Base-by-base conservation (phyloP, 192 early-diverging fungal genomes). In the Thoreauomyces humboldtii region DNA sequence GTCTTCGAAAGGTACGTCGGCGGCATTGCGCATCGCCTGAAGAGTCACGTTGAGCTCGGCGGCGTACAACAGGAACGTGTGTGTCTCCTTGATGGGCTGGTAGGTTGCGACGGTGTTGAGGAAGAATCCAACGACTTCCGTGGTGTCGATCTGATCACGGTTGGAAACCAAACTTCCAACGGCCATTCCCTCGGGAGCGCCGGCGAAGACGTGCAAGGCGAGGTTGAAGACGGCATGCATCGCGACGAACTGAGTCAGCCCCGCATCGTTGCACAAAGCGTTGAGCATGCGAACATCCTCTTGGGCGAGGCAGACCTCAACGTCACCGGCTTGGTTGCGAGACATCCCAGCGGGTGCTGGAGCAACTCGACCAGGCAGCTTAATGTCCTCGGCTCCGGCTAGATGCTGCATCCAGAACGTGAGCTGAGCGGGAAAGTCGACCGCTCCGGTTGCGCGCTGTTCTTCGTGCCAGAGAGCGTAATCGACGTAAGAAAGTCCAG, bases 401-500 rank as follows among this genome's bases (percentile, higher is more conserved):
- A 41, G 38, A 41, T 41, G 38, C 38, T 41, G 38, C 17, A 12
- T 41, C 38, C 38, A 41, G 17, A 41, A 41, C 38, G 38, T 17
- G 9, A 41, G 38, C 38, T 41, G 38, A 41, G 38, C 38, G 38
- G 38, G 17, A 41, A 41, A 41, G 38, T 41, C 38, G 9, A 41
- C 38, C 38, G n/a, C 5, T 22, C 44, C 44, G 44, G 44, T 24
- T 6, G 44, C 25, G 4, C 44, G 44, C 44, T 46, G 44, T 46
- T 46, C 44, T 12, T 46, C 44, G 11, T 61, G 59, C 43, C 43
- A 31, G 4, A 61, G 17, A 12, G 59, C 31, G 41, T 29, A 61
- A 45, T 61, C 59, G 41, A 61, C 59, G 59, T 61, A 61, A 21
- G 21, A n/a, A 19, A 61, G 41, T 25, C 24, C 44, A 24, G 44